Base-by-base conservation (phyloP, 108 stramenopile genomes). In the Skeletonema costatum region DNA sequence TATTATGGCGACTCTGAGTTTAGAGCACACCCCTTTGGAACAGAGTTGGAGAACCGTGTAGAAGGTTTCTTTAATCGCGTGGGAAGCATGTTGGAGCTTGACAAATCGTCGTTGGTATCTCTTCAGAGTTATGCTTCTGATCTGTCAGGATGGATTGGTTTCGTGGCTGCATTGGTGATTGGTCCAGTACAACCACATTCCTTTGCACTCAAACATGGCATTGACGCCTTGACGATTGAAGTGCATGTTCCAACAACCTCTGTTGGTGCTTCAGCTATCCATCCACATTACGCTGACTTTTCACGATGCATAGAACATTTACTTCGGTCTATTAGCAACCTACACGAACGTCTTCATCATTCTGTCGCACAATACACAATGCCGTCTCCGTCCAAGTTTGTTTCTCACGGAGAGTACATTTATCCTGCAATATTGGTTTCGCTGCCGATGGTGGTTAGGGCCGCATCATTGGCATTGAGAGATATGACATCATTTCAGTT, bases 341-440 rank as follows among this genome's bases (percentile, higher is more conserved):
- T 93, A 21, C 90, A 92, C 80, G 95, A 96, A 71, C 87, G 93
- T n/a, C 81, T 96, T 16, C 95, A 96, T 80, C 95, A 96, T 80
- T 88, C 88, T 35, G 74, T 88, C 31, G 80, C 87, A 8, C 87
- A 91, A 62, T 96, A 96, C 73, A 67, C 89, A 32, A 75, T 96
- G 51, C 90, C 95, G 29, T 81, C 88, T 0, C 83, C 85, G 4
- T 71, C 68, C 35, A 88, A 74, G 42, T 96, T 92, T 81, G 95
- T 96, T 25, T 91, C 90, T 48, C 92, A 96, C 64, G 87, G 87
- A 13, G 95, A 96, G 75, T 96, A 93, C 63, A 77, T 93, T 8
- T 78, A 90, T 58, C 93, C 95, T 31, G 83, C 80, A 59, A 65
- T 96, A 36, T 68, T 96, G 70, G 36, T 93, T n/a, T 25, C 91